Evolutionary conservation across 768 basidiomycete genomes (phyloP).

Genomic region (Tremella yokohamensis): DNA sequence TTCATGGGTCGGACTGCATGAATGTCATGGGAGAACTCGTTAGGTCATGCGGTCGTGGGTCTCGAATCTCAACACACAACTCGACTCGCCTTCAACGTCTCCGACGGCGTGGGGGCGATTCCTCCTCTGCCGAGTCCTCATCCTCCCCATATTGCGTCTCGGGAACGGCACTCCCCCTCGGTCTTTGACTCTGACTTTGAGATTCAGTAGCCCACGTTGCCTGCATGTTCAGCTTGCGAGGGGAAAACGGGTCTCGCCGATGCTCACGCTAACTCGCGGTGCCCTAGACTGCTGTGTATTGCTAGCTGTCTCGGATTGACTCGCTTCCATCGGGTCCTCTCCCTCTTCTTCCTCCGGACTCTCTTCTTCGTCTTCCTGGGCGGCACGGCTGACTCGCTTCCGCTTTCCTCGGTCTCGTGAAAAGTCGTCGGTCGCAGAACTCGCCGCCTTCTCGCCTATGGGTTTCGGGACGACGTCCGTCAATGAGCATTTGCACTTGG

Average conservation of each 20-base stretch:
- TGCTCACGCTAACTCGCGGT: too few relatives aligned
- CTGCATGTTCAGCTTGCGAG: too few relatives aligned
- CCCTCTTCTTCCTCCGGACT: conserved; percentile 4
- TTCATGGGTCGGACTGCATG: too few relatives aligned
- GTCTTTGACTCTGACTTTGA: conserved; percentile 8
- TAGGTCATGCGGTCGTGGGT: too few relatives aligned
- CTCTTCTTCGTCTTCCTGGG: conserved; percentile 2
- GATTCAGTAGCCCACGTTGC: too few relatives aligned
- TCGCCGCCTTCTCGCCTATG: conserved; percentile 42
- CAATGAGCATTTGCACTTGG: conserved; percentile 27
- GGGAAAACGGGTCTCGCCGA: too few relatives aligned
- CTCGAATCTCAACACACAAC: not conserved
- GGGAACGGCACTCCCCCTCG: conserved; percentile 20
- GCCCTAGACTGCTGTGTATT: too few relatives aligned
- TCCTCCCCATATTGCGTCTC: conserved; percentile 28
- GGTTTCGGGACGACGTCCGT: conserved; percentile 13
- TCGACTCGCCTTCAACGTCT: not conserved
- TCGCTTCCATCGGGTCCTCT: conserved; percentile 1
- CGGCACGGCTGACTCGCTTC: conserved; percentile 1
- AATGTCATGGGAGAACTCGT: too few relatives aligned
- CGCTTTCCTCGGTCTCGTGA: not conserved
- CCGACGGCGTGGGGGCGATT: conserved; percentile 3
- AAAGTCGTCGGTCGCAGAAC: conserved; percentile 26
- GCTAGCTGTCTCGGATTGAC: too few relatives aligned
- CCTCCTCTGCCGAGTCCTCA: conserved; percentile 16